Conservation (phyloP, 2,329 filamentous ascomycete genomes). For the Talaromyces sp. region DNA sequence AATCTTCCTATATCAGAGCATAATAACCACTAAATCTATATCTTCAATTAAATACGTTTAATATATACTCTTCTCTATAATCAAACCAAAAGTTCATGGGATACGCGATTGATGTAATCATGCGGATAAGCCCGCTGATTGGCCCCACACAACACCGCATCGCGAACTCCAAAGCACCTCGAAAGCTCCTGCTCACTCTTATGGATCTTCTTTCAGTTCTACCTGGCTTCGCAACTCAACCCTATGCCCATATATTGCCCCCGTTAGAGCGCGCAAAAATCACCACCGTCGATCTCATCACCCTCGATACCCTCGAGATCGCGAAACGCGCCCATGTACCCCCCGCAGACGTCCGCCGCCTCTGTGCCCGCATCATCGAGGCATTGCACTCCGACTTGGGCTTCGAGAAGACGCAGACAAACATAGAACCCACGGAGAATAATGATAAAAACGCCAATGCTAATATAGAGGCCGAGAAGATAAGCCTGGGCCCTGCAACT, state of each 20-base stretch:
- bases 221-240: constrained; percentile 73
- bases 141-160: constrained; percentile 13
- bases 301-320: constrained; percentile 78
- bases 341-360: constrained; percentile 74
- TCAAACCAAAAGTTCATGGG: neutral
- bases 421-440: constrained; percentile 4
- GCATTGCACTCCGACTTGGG: constrained; percentile 68
- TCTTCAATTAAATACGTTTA: no score
- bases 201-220: constrained; percentile 79
- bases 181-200: constrained; percentile 19
- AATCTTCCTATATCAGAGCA: no score
- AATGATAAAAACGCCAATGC: constrained; percentile 27
- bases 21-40: no score
- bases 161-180: constrained; percentile 14
- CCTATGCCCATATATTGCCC: constrained; percentile 74
- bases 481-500: constrained; percentile 28
- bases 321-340: constrained; percentile 84
- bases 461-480: constrained; percentile 17
- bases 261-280: constrained; percentile 77
- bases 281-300: constrained; percentile 81
- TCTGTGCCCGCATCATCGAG: constrained; percentile 68
- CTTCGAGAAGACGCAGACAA: constrained; percentile 31
- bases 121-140: constrained; percentile 13
- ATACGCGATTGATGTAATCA: neutral
- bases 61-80: no score